Base-by-base conservation (phyloP, 140 eudicot species). In the Bidens hawaiensis region DNA sequence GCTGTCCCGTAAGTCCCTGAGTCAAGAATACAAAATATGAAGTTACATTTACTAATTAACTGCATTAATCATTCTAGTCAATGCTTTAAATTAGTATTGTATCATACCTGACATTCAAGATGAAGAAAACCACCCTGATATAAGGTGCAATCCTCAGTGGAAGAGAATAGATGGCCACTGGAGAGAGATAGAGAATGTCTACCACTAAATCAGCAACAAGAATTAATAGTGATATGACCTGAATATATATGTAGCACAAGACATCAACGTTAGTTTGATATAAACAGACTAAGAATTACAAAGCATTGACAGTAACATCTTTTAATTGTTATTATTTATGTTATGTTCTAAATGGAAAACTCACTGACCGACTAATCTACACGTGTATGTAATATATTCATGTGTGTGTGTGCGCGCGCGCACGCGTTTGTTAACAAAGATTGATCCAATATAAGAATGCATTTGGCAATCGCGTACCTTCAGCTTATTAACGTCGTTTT, bases 121-220 rank as follows among this genome's bases (percentile, higher is more conserved):
- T 78, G 54, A 93, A 88, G 74, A 84, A 71, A 41, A 82, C 73
- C 31, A 91, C 91, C 66, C 98, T 76, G 26, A 84, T 67, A 64
- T 91, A 91, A 51, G 98, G 96, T 33, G 96, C 98, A 76, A 84
- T 82, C 58, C 96, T 78, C 59, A 88, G 75, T 40, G 99, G 95
- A 67, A 93, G 99, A 79, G 75, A 60, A 76, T 62, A 71, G 63
- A 77, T 45, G 67, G 76, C 82, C 64, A 83, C 83, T 10, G 96
- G 95, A 55, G 93, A 85, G n/a, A 85, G 82, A 78, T 64, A 84
- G 46, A 87, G 71, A 55, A 67, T 43, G 65, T 80, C 81, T 38
- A 87, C 83, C 64, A 76, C 36, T 15, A 88, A 54, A 85, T 93
- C 99, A 69, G 79, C 87, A 14, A 63, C 69, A 85, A 88, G 63